A percentile compares a stretch with the other conserved stretches of the same genome.
These are phyloP conservation scores for Linnemannia hyalina DNA, from an alignment of 192 early-diverging fungal species.

Conservation along the genomic window DNA sequence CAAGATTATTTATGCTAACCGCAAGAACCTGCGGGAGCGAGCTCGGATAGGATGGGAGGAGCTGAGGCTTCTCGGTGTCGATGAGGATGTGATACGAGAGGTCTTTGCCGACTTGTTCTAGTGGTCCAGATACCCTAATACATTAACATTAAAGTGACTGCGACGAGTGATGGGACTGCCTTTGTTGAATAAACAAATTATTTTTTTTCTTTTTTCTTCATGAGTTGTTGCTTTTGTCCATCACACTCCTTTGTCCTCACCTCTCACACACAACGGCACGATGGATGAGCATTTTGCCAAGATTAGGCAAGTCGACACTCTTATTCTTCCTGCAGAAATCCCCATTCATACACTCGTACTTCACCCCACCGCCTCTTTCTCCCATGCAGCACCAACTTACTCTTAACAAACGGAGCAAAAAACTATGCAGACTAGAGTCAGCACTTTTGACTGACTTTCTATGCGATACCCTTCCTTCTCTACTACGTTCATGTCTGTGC, in stretches of 20 bases:
- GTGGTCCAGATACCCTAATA: background rate
- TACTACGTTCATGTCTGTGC: background rate
- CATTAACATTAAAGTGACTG: background rate
- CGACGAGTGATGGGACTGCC: background rate
- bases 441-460: background rate
- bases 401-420: background rate
- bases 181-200: constrained; percentile 2
- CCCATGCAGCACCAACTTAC: too few species aligned
- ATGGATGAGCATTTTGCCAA: constrained; percentile 71
- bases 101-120: constrained; percentile 11
- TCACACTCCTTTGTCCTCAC: background rate
- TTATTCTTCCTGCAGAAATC: background rate
- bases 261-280: constrained; percentile 14
- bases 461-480: background rate
- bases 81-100: constrained; percentile 43
- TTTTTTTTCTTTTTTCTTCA: background rate
- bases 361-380: too few species aligned
- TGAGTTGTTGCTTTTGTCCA: background rate
- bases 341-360: background rate
- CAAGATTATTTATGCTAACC: constrained; percentile 44
- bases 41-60: constrained; percentile 44
- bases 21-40: constrained; percentile 34
- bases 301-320: constrained; percentile 57
- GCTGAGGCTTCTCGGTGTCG: constrained; percentile 32
- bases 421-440: background rate